Evolutionary conservation across 2,329 filamentous ascomycete species (phyloP), one percentile per base, ranked within the genome.

Genomic region (Talaromyces sp.): DNA sequence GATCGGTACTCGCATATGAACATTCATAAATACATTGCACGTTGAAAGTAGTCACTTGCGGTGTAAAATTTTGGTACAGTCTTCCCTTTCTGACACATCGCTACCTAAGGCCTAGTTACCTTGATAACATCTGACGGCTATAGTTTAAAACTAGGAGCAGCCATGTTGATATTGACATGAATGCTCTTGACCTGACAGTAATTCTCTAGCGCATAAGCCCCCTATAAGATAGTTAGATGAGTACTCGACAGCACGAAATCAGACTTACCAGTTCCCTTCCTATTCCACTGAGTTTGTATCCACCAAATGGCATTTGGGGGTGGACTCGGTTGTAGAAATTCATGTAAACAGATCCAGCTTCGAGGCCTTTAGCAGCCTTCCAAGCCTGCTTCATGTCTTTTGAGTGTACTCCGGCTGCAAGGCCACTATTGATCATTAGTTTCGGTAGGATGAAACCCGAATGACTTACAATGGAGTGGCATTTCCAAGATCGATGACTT

Each of bases 401-500:
- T 51, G 47, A 27, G 16, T 51, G 47, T 10, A 51, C 23, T 5
- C 18, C 47, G 12, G 47, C 47, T 28, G 47, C 47, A 23, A 51
- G 27, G 9, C 47, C 47, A 51, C 47, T 27, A 28, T 27, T 23
- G 10, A 6, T 4, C 16, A 50, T 51, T 12, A 51, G 27, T 28
- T 6, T n/a, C 3, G 36, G 36, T 42, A 42, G 2, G 12, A n/a
- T 7, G 6, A 5, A 42, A 12, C n/a, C 18, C 9, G n/a, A 28
- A 9, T 51, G 10, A 51, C n/a, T 27, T 10, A 51, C n/a, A 51
- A 51, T 23, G 27, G 27, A 70, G 85, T 89, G 75, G 85, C 82
- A 81, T 95, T 94, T 62, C 86, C 90, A 54, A 90, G 77, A 58
- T 79, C 78, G 68, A 94, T 82, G 50, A 86, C 90, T 56, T 92